Base-by-base conservation (phyloP, 768 basidiomycete genomes). In the Coprinellus aureogranulatus region DNA sequence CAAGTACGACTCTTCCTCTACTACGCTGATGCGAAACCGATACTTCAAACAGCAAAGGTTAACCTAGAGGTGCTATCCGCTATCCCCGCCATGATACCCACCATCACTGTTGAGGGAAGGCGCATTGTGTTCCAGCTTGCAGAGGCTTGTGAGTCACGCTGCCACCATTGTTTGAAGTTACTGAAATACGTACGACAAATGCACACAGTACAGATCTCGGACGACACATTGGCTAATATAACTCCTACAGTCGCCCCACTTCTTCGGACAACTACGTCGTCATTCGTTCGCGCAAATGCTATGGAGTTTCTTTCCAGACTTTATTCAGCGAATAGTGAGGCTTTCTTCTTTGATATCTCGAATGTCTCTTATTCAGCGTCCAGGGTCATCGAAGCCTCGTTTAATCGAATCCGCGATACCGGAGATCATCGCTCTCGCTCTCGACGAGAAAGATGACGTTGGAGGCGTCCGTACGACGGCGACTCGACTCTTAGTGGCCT, bases 361-460 rank as follows among this genome's bases (percentile, higher is more conserved):
- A 5, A 16, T 28, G 18, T 27, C 27, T 18, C 31, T 11, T 28
- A 34, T 6, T 18, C 26, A 16, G 18, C 23, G 25, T 26, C 9
- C 27, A 2, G 27, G 23, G 20, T 14, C 8, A 1, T 18, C 28
- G 16, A 37, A 39, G 25, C 50, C 50, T 5, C 12, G n/a, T 4
- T 18, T 52, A 12, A 52, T 52, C 4, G 50, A 52, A 22, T 39
- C 34, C 9, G 31, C 50, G 18, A 52, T 52, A n/a, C 31, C n/a
- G 3, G 50, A 52, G 34, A 37, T 52, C 50, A 37, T 34, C 3
- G 31, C 20, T 8, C n/a, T 52, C n/a, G 50, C 34, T 3, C 30
- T 52, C 12, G 50, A 52, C 31, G 50, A 52, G 9, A 52, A 52
- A 30, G 50, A 52, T 22, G 31, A 52, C 22, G 30, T 52, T 39